Evolutionary conservation across 495 filamentous ascomycete species (phyloP).

Genomic region (Amorphotheca resinae): DNA sequence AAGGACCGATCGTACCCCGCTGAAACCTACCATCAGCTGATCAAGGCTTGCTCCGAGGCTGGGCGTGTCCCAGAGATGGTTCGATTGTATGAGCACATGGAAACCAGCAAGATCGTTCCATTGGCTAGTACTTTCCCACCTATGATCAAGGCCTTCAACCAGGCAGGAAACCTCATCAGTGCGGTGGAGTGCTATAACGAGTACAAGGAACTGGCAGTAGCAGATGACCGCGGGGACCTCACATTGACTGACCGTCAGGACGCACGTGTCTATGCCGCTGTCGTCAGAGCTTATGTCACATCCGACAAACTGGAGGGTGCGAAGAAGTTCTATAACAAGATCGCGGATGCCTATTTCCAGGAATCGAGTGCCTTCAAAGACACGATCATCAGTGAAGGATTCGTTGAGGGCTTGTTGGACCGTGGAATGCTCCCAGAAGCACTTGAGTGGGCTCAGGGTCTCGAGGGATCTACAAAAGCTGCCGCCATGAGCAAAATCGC

Average conservation of each 20-base stretch:
- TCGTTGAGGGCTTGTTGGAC: conserved; percentile 59
- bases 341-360: conserved; percentile 48
- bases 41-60: conserved; percentile 71
- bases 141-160: conserved; percentile 88
- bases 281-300: conserved; percentile 75
- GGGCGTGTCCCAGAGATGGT: conserved; percentile 78
- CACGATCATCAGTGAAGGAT: conserved; percentile 54
- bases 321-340: conserved; percentile 67
- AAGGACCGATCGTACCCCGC: conserved; percentile 45
- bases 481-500: conserved; percentile 33
- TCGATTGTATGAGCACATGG: conserved; percentile 80
- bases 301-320: conserved; percentile 69
- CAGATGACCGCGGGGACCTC: conserved; percentile 62
- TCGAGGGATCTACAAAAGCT: conserved; percentile 25
- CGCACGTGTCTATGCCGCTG: conserved; percentile 70
- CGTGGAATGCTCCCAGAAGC: conserved; percentile 53
- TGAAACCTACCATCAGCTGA: conserved; percentile 68
- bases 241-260: conserved; percentile 64
- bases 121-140: conserved; percentile 70
- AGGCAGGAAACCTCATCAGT: conserved; percentile 63
- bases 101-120: conserved; percentile 55
- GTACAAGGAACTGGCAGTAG: conserved; percentile 74
- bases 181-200: conserved; percentile 95
- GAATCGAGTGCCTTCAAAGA: conserved; percentile 45
- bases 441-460: conserved; percentile 46